phyloP scores from a whole-genome alignment of 306 rosid species.

The Casuarina glauca region DNA sequence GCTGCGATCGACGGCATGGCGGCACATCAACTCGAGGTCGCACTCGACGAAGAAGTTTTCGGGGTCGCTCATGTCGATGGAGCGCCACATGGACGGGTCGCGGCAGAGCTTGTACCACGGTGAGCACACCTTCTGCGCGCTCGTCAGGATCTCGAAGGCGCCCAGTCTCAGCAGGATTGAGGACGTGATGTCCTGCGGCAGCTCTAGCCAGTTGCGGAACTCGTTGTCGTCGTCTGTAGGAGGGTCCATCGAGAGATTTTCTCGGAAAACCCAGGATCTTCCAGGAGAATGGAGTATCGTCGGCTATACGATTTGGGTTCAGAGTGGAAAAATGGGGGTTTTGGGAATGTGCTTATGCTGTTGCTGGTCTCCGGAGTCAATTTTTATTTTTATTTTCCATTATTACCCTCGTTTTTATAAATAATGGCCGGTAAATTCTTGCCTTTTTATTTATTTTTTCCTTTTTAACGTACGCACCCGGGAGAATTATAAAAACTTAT shows the following conservation, averaged over 20 bases:
- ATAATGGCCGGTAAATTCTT: no score
- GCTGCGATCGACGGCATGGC: constrained; percentile 51
- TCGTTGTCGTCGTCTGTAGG: not conserved
- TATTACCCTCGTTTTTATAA: no score
- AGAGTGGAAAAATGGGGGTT: no score
- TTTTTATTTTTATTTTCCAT: no score
- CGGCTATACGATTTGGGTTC: no score
- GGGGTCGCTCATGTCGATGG: constrained; percentile 40
- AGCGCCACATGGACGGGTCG: constrained; percentile 57
- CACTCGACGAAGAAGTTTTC: not conserved
- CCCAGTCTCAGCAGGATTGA: constrained; percentile 48
- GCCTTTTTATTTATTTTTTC: no score
- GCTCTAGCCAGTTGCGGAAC: constrained; percentile 49
- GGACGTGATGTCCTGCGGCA: constrained; percentile 49
- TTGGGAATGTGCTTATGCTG: no score
- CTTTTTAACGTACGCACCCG: no score
- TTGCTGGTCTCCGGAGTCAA: no score
- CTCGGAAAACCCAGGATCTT: not conserved
- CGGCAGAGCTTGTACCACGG: constrained; percentile 53
- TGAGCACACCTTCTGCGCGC: constrained; percentile 49
- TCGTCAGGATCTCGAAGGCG: constrained; percentile 36
- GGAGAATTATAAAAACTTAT: no score
- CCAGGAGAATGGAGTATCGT: no score
- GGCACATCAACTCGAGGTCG: constrained; percentile 38
- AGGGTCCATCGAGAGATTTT: not conserved